phyloP scores from a whole-genome alignment of 176 grass and related monocot genomes.

The Carex cristatella region DNA sequence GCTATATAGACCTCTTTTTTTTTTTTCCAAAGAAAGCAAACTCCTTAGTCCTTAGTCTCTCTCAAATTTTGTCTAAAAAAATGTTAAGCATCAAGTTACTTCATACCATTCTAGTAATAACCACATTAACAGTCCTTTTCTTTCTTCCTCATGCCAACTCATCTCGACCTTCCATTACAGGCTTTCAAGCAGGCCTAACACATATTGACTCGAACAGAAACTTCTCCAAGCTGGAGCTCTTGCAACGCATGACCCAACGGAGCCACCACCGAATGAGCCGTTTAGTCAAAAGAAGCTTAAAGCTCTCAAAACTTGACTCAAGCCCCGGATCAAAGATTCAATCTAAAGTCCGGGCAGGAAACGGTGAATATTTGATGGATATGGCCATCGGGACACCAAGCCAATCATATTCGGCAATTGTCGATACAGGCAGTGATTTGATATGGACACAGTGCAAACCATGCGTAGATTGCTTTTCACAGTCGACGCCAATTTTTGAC shows the following conservation, averaged over 20 bases:
- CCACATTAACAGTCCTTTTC: background rate
- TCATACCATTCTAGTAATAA: constrained; percentile 30
- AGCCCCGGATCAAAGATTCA: constrained; percentile 22
- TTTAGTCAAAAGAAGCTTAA: constrained; percentile 34
- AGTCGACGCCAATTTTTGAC: constrained; percentile 51
- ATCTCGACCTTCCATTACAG: background rate
- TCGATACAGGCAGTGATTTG: constrained; percentile 79
- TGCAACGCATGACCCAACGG: constrained; percentile 51
- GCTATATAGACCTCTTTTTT: background rate
- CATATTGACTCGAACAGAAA: constrained; percentile 63
- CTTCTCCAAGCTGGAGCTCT: constrained; percentile 54
- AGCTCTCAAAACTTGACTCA: constrained; percentile 6
- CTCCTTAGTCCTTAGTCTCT: background rate
- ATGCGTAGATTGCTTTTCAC: constrained; percentile 44
- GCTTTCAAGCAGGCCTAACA: constrained; percentile 52
- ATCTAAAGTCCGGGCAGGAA: constrained; percentile 40
- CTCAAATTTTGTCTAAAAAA: background rate
- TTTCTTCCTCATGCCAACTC: constrained; percentile 11
- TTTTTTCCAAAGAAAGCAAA: background rate
- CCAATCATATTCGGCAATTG: constrained; percentile 44
- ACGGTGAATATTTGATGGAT: constrained; percentile 63
- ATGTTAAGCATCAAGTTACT: constrained; percentile 18
- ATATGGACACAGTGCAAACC: constrained; percentile 92
- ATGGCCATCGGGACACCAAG: constrained; percentile 61
- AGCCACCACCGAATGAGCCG: constrained; percentile 58